A percentile compares a stretch with the other conserved stretches of the same genome.
phyloP scores from a whole-genome alignment of 1,284 basidiomycete genomes.

The Ustilago hordei region DNA sequence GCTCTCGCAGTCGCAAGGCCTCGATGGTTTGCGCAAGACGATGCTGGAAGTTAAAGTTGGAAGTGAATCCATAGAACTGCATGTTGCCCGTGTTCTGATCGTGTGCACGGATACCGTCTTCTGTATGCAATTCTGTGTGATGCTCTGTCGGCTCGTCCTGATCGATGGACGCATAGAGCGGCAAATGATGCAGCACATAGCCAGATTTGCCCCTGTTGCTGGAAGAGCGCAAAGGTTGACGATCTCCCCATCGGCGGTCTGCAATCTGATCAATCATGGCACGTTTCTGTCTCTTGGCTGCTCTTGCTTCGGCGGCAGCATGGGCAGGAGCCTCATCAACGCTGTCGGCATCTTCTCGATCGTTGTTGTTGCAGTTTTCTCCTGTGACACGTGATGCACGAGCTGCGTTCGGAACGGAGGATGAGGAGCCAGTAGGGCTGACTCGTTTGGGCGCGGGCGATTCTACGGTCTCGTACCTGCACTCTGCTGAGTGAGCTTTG shows the following conservation, averaged over 20 bases:
- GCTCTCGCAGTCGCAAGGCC: conserved; percentile 42
- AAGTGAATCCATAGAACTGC: conserved; percentile 56
- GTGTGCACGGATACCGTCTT: conserved; percentile 53
- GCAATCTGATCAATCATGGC: conserved; percentile 54
- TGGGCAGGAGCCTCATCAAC: conserved; percentile 21
- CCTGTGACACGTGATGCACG: conserved; percentile 22
- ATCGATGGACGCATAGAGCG: conserved; percentile 45
- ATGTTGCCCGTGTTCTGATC: conserved; percentile 51
- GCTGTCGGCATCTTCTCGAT: conserved; percentile 12
- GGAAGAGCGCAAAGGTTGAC: conserved; percentile 22
- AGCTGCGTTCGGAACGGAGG: conserved; percentile 11
- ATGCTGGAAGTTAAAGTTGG: conserved; percentile 56
- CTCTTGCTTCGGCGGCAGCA: conserved; percentile 23
- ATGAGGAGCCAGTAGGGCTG: conserved; percentile 27
- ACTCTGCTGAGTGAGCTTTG: conserved; percentile 47
- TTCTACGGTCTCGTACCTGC: conserved; percentile 49
- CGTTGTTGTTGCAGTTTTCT: conserved; percentile 2
- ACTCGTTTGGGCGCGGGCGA: conserved; percentile 28
- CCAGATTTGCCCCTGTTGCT: conserved; percentile 32
- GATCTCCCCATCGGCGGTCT: conserved; percentile 40
- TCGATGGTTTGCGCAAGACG: conserved; percentile 46
- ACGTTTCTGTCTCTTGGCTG: conserved; percentile 33
- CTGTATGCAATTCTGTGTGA: conserved; percentile 37
- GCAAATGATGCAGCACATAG: conserved; percentile 41
- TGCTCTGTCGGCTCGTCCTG: conserved; percentile 36